Evolutionary conservation across 1,139 yeast species (phyloP).

Genomic region (Sugiyamaella grinbergsii): DNA sequence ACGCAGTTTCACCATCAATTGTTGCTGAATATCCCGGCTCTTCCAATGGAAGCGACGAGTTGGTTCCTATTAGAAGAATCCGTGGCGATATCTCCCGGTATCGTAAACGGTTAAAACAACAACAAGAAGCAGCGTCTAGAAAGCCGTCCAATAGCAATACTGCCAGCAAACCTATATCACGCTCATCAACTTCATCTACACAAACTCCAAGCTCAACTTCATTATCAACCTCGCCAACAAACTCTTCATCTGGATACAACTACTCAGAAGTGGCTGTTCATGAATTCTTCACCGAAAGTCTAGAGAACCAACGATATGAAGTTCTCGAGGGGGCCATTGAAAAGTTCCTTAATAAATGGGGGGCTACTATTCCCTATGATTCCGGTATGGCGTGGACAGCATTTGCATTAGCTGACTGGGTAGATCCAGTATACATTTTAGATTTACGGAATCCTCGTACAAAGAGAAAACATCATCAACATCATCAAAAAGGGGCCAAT

Average conservation of each 20-base stretch:
- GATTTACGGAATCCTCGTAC: slow-evolving; percentile 18
- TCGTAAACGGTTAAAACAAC: slow-evolving; percentile 28
- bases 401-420: slow-evolving; percentile 85
- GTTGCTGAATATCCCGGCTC: slow-evolving; percentile 51
- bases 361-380: slow-evolving; percentile 73
- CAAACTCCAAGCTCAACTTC: slow-evolving; percentile 12
- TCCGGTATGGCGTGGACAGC: slow-evolving; percentile 87
- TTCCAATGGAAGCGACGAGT: slow-evolving; percentile 25
- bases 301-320: slow-evolving; percentile 44
- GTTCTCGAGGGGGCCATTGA: slow-evolving; percentile 62
- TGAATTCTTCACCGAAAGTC: slow-evolving; percentile 26
- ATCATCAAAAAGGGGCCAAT: not conserved
- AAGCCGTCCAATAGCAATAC: slow-evolving; percentile 9
- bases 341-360: slow-evolving; percentile 76
- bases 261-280: slow-evolving; percentile 18
- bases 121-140: slow-evolving; percentile 12
- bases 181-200: slow-evolving; percentile 20
- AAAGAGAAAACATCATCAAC: slow-evolving; percentile 1
- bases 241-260: slow-evolving; percentile 23
- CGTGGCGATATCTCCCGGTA: slow-evolving; percentile 41
- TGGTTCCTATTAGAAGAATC: slow-evolving; percentile 38
- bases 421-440: slow-evolving; percentile 55
- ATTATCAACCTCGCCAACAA: slow-evolving; percentile 27
- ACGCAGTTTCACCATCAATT: slow-evolving; percentile 72
- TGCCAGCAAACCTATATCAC: slow-evolving; percentile 12